These are phyloP conservation scores for Trichoderma sp. DNA, from an alignment of 2,329 filamentous ascomycete genomes.

Conservation along the genomic window DNA sequence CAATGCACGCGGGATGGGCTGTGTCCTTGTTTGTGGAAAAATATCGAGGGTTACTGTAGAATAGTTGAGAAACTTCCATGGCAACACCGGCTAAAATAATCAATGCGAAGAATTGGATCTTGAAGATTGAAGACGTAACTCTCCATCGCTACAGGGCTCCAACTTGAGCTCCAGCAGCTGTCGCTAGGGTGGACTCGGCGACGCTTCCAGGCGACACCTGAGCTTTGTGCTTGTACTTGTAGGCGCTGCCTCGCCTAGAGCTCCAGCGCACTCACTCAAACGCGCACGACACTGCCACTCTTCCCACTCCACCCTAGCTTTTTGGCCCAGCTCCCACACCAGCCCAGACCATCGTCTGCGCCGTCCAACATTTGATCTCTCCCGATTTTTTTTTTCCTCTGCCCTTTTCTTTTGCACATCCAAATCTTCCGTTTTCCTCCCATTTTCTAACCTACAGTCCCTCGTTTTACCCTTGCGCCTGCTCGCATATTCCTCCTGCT, in stretches of 20 bases:
- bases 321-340: not conserved
- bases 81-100: not conserved
- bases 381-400: constrained; percentile 7
- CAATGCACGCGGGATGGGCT: not conserved
- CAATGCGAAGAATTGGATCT: not conserved
- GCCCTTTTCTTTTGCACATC: not conserved
- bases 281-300: constrained; percentile 10
- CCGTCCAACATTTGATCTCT: constrained; percentile 8
- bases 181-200: not conserved
- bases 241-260: not conserved
- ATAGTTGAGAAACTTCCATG: not conserved
- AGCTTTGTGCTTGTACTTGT: not conserved
- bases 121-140: not conserved
- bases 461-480: constrained; percentile 10
- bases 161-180: not conserved
- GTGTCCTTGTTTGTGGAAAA: not conserved
- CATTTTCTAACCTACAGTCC: constrained; percentile 10
- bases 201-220: not conserved
- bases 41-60: not conserved
- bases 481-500: not conserved
- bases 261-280: not conserved
- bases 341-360: constrained; percentile 3
- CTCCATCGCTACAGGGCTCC: not conserved
- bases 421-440: not conserved
- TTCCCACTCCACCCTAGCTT: constrained; percentile 18